These are phyloP conservation scores for Malassezia sympodialis DNA, from an alignment of 1,284 basidiomycete species.

Conservation along the genomic window DNA sequence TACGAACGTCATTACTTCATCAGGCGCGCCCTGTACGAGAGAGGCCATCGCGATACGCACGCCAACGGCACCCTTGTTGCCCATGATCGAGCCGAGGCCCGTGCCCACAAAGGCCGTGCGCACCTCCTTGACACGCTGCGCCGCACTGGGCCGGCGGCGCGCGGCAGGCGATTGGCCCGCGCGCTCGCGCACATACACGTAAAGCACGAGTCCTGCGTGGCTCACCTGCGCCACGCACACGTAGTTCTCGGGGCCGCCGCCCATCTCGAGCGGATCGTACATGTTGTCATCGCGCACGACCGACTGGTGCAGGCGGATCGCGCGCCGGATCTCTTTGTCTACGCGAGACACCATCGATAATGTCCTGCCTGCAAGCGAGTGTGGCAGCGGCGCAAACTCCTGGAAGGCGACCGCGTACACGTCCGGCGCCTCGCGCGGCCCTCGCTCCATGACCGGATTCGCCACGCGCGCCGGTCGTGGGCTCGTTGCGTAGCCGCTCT, in stretches of 20 bases:
- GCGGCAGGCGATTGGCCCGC: neutral
- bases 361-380: slow-evolving; percentile 33
- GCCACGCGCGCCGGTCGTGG: slow-evolving; percentile 16
- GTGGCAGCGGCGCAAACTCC: slow-evolving; percentile 65
- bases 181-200: slow-evolving; percentile 68
- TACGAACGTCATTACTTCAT: slow-evolving; percentile 62
- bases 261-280: slow-evolving; percentile 36
- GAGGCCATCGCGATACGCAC: slow-evolving; percentile 64
- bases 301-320: slow-evolving; percentile 44
- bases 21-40: slow-evolving; percentile 49
- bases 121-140: slow-evolving; percentile 37
- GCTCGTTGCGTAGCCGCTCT: slow-evolving; percentile 21
- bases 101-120: slow-evolving; percentile 40
- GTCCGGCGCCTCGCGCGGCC: slow-evolving; percentile 52
- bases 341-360: slow-evolving; percentile 53
- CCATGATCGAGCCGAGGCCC: slow-evolving; percentile 56
- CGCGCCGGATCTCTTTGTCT: slow-evolving; percentile 53
- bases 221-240: slow-evolving; percentile 29
- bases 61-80: slow-evolving; percentile 91
- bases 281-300: slow-evolving; percentile 32
- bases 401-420: slow-evolving; percentile 81
- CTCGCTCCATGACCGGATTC: slow-evolving; percentile 20
- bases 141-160: slow-evolving; percentile 48
- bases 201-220: slow-evolving; percentile 40
- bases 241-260: slow-evolving; percentile 43